A percentile compares a stretch with the other conserved stretches of the same genome.
Evolutionary conservation across 2,329 filamentous ascomycete species (phyloP).

Genomic region (Venturia nashicola): DNA sequence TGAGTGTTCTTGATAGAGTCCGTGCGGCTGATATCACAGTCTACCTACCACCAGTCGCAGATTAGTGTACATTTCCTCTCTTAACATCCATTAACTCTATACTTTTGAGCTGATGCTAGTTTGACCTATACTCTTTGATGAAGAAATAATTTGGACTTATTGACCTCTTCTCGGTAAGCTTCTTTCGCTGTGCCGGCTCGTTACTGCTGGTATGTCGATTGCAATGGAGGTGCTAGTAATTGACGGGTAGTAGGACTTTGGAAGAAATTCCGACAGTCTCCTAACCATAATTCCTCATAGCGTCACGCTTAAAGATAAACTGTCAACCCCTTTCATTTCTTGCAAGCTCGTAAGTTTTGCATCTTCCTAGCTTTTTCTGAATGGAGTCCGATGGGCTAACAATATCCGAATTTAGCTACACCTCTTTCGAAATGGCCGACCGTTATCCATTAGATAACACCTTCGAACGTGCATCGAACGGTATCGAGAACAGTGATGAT

Average conservation of each 20-base stretch:
- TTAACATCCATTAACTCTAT: not conserved
- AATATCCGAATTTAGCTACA: not conserved
- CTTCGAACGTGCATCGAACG: not conserved
- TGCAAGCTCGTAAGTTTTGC: not conserved
- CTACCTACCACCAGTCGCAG: not conserved
- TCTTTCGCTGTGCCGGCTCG: not conserved
- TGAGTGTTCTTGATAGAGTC: not conserved
- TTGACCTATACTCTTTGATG: not conserved
- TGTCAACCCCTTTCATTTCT: not conserved
- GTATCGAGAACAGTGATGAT: not conserved
- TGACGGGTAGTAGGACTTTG: not conserved
- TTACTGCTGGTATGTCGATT: not conserved
- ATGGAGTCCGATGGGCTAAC: not conserved
- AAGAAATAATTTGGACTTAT: not conserved
- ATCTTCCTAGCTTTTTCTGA: not conserved
- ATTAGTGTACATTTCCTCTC: not conserved
- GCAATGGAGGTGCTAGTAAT: not conserved
- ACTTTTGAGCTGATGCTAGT: not conserved
- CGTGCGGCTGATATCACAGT: not conserved
- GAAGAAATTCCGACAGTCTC: not conserved
- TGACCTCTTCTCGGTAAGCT: not conserved
- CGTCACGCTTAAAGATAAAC: not conserved
- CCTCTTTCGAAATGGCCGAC: not conserved
- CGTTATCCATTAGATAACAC: not conserved
- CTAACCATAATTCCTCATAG: not conserved